A percentile compares a stretch with the other conserved stretches of the same genome.
phyloP scores from a whole-genome alignment of 352 stramenopile genomes.

The Phytophthora fragariae region DNA sequence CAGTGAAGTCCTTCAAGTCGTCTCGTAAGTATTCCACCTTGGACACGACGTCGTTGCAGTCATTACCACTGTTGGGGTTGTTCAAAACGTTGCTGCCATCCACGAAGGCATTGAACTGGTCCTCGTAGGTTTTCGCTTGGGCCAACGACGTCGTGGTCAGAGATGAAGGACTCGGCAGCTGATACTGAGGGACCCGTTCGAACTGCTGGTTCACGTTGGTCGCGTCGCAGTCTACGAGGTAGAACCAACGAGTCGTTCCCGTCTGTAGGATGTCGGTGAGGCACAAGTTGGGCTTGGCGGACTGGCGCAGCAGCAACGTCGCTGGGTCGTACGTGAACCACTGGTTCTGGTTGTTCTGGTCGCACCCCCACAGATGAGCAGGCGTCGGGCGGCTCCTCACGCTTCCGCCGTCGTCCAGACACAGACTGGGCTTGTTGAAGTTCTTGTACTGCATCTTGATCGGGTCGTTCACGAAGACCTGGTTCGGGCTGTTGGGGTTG shows the following conservation, averaged over 20 bases:
- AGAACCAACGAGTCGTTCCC: background rate
- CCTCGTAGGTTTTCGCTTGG: background rate
- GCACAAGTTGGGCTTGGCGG: background rate
- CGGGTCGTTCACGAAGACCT: background rate
- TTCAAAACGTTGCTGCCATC: background rate
- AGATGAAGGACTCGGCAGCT: background rate
- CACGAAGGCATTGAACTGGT: background rate
- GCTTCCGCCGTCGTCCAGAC: background rate
- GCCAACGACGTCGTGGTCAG: background rate
- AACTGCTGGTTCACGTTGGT: background rate
- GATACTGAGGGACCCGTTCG: background rate
- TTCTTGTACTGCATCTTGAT: background rate
- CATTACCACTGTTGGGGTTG: constrained; percentile 1
- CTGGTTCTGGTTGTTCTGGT: background rate
- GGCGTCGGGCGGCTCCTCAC: background rate
- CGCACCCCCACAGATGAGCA: background rate
- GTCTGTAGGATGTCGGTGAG: background rate
- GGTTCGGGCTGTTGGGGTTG: background rate
- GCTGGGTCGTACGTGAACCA: background rate
- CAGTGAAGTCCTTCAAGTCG: background rate
- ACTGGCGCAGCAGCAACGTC: background rate
- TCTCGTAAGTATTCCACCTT: constrained; percentile 5
- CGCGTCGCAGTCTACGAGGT: background rate
- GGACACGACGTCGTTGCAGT: background rate
- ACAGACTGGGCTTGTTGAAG: background rate